Percentiles rank a stretch among this genome's conserved stretches.
Conservation (phyloP, 441 rosid species). For the Theobroma grandiflorum region DNA sequence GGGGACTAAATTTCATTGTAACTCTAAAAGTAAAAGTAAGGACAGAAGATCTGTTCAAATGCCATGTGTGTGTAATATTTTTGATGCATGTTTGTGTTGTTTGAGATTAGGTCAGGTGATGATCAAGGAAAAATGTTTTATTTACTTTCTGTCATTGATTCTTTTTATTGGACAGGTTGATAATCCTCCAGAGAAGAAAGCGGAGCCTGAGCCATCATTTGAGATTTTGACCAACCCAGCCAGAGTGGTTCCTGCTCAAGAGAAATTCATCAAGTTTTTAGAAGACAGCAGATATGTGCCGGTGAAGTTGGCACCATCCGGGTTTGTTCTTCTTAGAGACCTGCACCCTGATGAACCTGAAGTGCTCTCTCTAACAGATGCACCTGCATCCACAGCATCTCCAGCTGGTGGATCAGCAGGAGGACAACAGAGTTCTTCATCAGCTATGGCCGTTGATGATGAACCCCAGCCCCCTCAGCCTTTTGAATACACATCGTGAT, state of each 20-base stretch:
- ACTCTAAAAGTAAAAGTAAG: not conserved
- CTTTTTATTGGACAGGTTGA: slow-evolving; percentile 61
- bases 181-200: slow-evolving; percentile 76
- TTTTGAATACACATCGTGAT: slow-evolving; percentile 73
- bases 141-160: not conserved
- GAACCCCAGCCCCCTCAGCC: slow-evolving; percentile 95
- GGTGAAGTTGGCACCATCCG: slow-evolving; percentile 85
- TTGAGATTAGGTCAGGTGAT: not conserved
- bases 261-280: slow-evolving; percentile 78
- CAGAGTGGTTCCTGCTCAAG: slow-evolving; percentile 90
- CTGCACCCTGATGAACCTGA: slow-evolving; percentile 75
- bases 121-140: not conserved
- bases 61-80: not conserved
- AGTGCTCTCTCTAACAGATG: slow-evolving; percentile 84
- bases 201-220: slow-evolving; percentile 80
- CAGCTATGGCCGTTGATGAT: slow-evolving; percentile 91
- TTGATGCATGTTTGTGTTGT: not conserved
- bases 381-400: slow-evolving; percentile 73
- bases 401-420: slow-evolving; percentile 63
- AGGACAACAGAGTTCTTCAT: slow-evolving; percentile 63
- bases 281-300: slow-evolving; percentile 90
- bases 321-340: slow-evolving; percentile 87
- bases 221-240: slow-evolving; percentile 92
- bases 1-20: slow-evolving; percentile 4
- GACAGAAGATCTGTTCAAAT: not conserved